Evolutionary conservation across 805 yeast species (phyloP).

Genomic region (Wickerhamiella occidentalis): DNA sequence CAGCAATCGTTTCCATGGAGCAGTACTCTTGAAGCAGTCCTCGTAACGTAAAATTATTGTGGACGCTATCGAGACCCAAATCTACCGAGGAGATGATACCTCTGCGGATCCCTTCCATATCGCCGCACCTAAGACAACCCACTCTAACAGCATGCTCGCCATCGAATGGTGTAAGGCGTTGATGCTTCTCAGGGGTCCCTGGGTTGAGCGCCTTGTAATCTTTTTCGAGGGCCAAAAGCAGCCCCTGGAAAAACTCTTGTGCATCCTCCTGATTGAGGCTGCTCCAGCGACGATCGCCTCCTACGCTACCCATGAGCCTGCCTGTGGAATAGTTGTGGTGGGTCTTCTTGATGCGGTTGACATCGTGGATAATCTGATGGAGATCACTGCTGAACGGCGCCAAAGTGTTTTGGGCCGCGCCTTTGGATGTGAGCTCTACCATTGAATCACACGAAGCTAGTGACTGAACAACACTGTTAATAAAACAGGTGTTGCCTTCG

Average conservation of each 20-base stretch:
- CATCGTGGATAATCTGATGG: constrained; percentile 19
- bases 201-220: constrained; percentile 20
- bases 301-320: constrained; percentile 19
- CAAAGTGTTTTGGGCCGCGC: constrained; percentile 24
- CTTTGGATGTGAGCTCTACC: constrained; percentile 40
- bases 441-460: constrained; percentile 62
- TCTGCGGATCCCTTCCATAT: constrained; percentile 81
- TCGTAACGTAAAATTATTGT: constrained; percentile 16
- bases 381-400: constrained; percentile 20
- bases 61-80: constrained; percentile 20
- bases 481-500: constrained; percentile 90
- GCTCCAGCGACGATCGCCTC: constrained; percentile 42
- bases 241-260: constrained; percentile 78
- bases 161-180: constrained; percentile 77
- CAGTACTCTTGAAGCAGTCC: constrained; percentile 26
- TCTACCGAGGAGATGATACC: constrained; percentile 45
- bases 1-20: constrained; percentile 74
- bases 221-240: constrained; percentile 26
- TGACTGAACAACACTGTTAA: constrained; percentile 81
- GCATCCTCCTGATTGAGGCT: constrained; percentile 96
- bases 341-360: constrained; percentile 23
- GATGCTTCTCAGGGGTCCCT: constrained; percentile 18
- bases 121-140: constrained; percentile 85
- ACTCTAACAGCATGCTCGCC: constrained; percentile 81
- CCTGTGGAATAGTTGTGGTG: constrained; percentile 24